Evolutionary conservation across 2,329 filamentous ascomycete genomes (phyloP).

Genomic region (Cercospora nicotianae): DNA sequence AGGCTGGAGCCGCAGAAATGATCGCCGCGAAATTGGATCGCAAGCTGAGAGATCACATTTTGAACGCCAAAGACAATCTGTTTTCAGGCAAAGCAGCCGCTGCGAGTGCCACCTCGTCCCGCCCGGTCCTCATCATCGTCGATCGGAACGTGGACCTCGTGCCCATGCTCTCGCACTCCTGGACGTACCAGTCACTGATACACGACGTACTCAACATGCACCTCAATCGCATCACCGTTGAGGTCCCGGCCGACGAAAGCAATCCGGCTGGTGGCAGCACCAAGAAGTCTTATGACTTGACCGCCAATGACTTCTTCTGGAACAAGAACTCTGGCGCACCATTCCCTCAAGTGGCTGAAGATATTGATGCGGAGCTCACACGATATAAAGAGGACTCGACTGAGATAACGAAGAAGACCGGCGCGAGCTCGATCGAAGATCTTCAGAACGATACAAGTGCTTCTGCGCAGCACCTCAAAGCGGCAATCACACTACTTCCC

Average conservation of each 20-base stretch:
- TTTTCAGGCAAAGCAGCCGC: conserved; percentile 71
- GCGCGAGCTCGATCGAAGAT: conserved; percentile 88
- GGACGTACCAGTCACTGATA: conserved; percentile 84
- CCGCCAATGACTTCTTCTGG: conserved; percentile 94
- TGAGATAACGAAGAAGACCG: conserved; percentile 92
- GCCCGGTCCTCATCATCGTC: conserved; percentile 88
- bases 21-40: conserved; percentile 92
- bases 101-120: conserved; percentile 65
- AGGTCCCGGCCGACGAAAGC: conserved; percentile 74
- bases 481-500: conserved; percentile 87
- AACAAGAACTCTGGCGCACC: conserved; percentile 84
- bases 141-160: conserved; percentile 95
- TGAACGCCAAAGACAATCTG: conserved; percentile 97
- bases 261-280: conserved; percentile 72
- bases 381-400: conserved; percentile 94
- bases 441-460: conserved; percentile 84
- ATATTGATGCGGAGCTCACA: conserved; percentile 89
- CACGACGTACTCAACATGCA: conserved; percentile 76
- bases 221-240: conserved; percentile 91
- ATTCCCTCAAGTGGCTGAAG: conserved; percentile 93
- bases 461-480: conserved; percentile 91
- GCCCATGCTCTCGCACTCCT: conserved; percentile 97
- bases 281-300: conserved; percentile 89
- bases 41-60: conserved; percentile 91
- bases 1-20: conserved; percentile 88